phyloP scores from a whole-genome alignment of 2,329 filamentous ascomycete species.

The Sphaerulina populicola region DNA sequence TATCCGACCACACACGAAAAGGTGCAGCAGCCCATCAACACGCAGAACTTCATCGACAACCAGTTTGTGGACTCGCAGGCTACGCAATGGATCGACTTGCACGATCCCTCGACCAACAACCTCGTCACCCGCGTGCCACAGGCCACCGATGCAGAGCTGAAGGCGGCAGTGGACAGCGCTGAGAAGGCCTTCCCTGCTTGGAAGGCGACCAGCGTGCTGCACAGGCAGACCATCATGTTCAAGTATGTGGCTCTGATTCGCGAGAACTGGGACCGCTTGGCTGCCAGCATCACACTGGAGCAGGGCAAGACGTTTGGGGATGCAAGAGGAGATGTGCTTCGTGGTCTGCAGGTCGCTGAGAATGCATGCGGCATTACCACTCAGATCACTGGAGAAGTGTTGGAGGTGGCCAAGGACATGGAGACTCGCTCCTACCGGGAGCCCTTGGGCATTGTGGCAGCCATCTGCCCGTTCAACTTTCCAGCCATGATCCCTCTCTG shows the following conservation, averaged over 20 bases:
- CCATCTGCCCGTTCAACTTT: constrained; percentile 87
- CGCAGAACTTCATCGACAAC: constrained; percentile 76
- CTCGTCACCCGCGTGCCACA: constrained; percentile 75
- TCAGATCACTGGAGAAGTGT: constrained; percentile 71
- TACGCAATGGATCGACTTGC: constrained; percentile 66
- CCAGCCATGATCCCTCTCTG: constrained; percentile 90
- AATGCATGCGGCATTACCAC: constrained; percentile 72
- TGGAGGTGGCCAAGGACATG: constrained; percentile 85
- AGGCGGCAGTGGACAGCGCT: constrained; percentile 65
- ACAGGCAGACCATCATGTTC: constrained; percentile 79
- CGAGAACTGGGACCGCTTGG: constrained; percentile 76
- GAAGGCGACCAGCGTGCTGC: constrained; percentile 62
- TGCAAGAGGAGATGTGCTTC: constrained; percentile 70
- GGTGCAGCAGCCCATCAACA: constrained; percentile 59
- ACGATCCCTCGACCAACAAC: constrained; percentile 79
- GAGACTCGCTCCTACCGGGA: constrained; percentile 76
- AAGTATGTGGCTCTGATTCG: constrained; percentile 70
- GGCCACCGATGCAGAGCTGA: constrained; percentile 68
- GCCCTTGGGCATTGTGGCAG: constrained; percentile 70
- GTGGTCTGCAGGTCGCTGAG: constrained; percentile 77
- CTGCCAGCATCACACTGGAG: constrained; percentile 77
- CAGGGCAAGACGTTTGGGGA: constrained; percentile 85
- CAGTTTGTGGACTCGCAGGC: constrained; percentile 61
- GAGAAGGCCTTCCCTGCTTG: constrained; percentile 67
- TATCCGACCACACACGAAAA: constrained; percentile 67